These are phyloP conservation scores for Verticillium longisporum DNA, from an alignment of 2,329 filamentous ascomycete species.

Conservation along the genomic window DNA sequence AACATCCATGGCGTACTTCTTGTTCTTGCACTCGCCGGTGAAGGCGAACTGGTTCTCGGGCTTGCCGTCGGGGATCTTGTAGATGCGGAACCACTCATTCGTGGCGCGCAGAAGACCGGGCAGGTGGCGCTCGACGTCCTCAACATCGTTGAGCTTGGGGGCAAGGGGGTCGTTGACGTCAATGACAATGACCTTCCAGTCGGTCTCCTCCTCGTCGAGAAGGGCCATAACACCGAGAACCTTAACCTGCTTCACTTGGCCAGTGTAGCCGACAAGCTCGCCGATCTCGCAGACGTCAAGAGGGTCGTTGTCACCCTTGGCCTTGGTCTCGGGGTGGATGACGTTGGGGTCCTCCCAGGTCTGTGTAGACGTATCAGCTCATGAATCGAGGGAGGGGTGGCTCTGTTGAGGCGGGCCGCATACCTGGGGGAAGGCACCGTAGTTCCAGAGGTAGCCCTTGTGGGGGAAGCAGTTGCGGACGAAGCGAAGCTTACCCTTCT, in stretches of 20 bases:
- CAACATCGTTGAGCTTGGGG: slow-evolving; percentile 93
- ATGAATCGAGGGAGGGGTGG: background rate
- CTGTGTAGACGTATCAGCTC: slow-evolving; percentile 34
- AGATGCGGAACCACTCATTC: slow-evolving; percentile 99
- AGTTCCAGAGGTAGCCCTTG: slow-evolving; percentile 99
- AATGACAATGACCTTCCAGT: slow-evolving; percentile 99
- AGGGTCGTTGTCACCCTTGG: slow-evolving; percentile 98
- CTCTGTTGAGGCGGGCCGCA: slow-evolving; percentile 17
- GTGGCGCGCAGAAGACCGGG: slow-evolving; percentile 94
- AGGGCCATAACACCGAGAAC: slow-evolving; percentile 98
- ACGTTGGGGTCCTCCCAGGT: slow-evolving; percentile 99
- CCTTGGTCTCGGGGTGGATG: slow-evolving; percentile 97
- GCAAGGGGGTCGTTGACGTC: slow-evolving; percentile 97
- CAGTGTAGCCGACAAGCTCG: slow-evolving; percentile 91
- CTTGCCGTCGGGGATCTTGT: slow-evolving; percentile 99
- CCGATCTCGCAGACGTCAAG: slow-evolving; percentile 99
- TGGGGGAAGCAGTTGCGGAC: slow-evolving; percentile 99
- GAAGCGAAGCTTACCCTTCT: slow-evolving; percentile 99
- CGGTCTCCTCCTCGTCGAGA: slow-evolving; percentile 98
- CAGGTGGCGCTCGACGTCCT: slow-evolving; percentile 97
- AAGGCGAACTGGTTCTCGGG: slow-evolving; percentile 99
- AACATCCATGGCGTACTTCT: slow-evolving; percentile 95
- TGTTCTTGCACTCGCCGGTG: slow-evolving; percentile 99
- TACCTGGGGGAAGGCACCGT: slow-evolving; percentile 98
- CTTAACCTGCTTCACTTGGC: slow-evolving; percentile 99